phyloP scores from a whole-genome alignment of 2,329 filamentous ascomycete genomes.

The Claviceps maximensis region DNA sequence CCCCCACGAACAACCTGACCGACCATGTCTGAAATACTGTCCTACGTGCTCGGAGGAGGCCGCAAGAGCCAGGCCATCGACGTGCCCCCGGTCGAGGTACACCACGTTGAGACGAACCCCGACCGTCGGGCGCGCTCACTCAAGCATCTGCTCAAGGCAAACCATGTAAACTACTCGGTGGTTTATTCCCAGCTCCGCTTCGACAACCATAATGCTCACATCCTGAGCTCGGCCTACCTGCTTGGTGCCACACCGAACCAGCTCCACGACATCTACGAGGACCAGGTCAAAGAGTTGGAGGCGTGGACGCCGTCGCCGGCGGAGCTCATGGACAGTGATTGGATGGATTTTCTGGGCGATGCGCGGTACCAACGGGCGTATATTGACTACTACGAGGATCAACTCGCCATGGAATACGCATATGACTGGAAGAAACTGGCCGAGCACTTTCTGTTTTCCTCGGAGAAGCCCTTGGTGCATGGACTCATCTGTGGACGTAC shows the following conservation, averaged over 20 bases:
- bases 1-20: neutral
- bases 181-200: constrained; percentile 62
- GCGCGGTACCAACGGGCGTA: constrained; percentile 76
- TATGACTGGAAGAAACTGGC: constrained; percentile 80
- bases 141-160: constrained; percentile 82
- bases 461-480: constrained; percentile 66
- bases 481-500: constrained; percentile 65
- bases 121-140: constrained; percentile 72
- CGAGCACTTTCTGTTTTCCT: constrained; percentile 60
- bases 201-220: constrained; percentile 74
- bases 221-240: constrained; percentile 74
- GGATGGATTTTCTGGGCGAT: constrained; percentile 73
- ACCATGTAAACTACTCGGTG: constrained; percentile 81
- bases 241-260: constrained; percentile 63
- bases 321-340: constrained; percentile 73
- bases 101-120: constrained; percentile 66
- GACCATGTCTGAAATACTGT: constrained; percentile 21
- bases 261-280: constrained; percentile 70
- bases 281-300: constrained; percentile 56
- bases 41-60: constrained; percentile 17
- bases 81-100: constrained; percentile 56
- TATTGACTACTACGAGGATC: constrained; percentile 91
- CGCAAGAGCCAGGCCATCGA: constrained; percentile 27
- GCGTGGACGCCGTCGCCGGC: constrained; percentile 73
- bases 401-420: constrained; percentile 54